Evolutionary conservation across 2,329 filamentous ascomycete genomes (phyloP).

Genomic region (Rugonectria rugulosa): DNA sequence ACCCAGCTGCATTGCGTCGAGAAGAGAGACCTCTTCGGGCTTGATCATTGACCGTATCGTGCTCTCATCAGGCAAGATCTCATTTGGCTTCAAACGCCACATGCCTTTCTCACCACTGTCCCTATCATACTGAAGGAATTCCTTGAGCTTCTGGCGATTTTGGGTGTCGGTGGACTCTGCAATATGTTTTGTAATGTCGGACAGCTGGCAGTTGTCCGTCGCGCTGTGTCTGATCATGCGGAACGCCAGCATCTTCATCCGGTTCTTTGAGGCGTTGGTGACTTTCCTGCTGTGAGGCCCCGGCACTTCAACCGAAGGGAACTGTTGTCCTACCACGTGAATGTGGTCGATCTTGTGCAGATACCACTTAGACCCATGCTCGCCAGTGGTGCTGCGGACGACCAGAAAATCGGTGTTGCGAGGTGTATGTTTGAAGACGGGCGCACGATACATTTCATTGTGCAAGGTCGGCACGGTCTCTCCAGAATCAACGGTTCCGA

Average conservation of each 20-base stretch:
- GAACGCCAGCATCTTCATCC: conserved; percentile 95
- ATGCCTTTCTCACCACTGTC: conserved; percentile 73
- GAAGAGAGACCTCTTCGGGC: conserved; percentile 91
- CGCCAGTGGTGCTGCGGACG: conserved; percentile 80
- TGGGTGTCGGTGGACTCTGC: conserved; percentile 94
- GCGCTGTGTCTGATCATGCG: conserved; percentile 83
- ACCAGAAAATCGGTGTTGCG: conserved; percentile 87
- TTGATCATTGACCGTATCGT: conserved; percentile 88
- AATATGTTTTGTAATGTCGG: conserved; percentile 91
- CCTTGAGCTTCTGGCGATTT: conserved; percentile 95
- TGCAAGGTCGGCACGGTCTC: conserved; percentile 91
- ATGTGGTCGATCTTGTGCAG: conserved; percentile 91
- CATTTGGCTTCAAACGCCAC: conserved; percentile 79
- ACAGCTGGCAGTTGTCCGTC: conserved; percentile 73
- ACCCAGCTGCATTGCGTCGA: conserved; percentile 97
- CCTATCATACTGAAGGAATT: conserved; percentile 92
- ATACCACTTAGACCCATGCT: conserved; percentile 80
- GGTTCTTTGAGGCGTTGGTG: conserved; percentile 95
- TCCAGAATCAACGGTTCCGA: conserved; percentile 90
- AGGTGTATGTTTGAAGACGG: conserved; percentile 86
- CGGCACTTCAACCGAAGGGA: conserved; percentile 90
- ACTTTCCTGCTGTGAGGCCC: conserved; percentile 94
- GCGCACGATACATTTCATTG: conserved; percentile 94
- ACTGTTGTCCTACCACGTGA: conserved; percentile 89
- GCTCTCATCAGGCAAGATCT: conserved; percentile 81